These are phyloP conservation scores for Taphrina communis DNA, from an alignment of 1,139 yeast species.

Conservation along the genomic window DNA sequence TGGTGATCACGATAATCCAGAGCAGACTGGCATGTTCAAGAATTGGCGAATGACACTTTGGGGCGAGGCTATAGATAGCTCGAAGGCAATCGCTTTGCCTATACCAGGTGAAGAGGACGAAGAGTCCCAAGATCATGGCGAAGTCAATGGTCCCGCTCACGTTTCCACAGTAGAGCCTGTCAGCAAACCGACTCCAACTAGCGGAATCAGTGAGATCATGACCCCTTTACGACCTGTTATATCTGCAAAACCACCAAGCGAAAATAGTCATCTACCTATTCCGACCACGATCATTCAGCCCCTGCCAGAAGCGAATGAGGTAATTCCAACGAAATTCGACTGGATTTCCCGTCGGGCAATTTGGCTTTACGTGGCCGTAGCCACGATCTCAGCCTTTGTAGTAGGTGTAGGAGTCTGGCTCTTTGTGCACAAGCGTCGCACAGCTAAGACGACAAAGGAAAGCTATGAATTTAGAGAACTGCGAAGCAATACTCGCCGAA, in stretches of 20 bases:
- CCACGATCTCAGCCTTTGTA: conserved; percentile 7
- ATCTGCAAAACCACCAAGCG: neutral
- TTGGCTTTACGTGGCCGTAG: conserved; percentile 27
- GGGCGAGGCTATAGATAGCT: conserved; percentile 75
- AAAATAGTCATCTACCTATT: conserved; percentile 3
- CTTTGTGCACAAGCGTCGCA: conserved; percentile 10
- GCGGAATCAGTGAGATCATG: neutral
- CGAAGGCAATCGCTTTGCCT: conserved; percentile 61
- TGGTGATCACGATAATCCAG: conserved; percentile 54
- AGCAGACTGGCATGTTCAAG: conserved; percentile 58
- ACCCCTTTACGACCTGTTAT: conserved; percentile 16
- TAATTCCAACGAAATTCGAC: neutral
- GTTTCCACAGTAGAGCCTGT: conserved; percentile 21
- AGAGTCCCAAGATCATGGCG: neutral
- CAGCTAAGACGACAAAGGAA: conserved; percentile 10
- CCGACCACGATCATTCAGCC: conserved; percentile 38
- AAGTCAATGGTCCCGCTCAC: conserved; percentile 7
- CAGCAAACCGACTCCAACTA: conserved; percentile 1
- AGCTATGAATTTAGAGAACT: conserved; percentile 35
- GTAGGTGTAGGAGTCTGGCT: conserved; percentile 20
- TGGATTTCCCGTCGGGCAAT: conserved; percentile 23
- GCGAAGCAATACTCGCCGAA: neutral
- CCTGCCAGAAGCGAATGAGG: conserved; percentile 16
- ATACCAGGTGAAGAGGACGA: conserved; percentile 51
- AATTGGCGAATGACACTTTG: conserved; percentile 81